Evolutionary conservation across 305 asterid species (phyloP).

Genomic region (Coffea humblotiana): DNA sequence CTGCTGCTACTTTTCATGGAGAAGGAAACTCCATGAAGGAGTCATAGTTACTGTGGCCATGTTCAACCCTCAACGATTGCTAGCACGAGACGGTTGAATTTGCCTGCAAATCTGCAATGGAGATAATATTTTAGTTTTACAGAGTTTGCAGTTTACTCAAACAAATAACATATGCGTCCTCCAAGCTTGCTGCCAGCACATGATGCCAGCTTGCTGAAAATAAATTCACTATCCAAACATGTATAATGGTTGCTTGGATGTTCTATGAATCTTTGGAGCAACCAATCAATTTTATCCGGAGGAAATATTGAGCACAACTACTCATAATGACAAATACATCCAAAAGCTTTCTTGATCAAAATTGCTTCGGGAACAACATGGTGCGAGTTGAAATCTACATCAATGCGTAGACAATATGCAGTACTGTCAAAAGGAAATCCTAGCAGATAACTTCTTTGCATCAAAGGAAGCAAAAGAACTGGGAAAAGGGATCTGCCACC

Average conservation of each 20-base stretch:
- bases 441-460: too few relatives aligned
- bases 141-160: not conserved
- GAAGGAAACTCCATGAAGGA: conserved; percentile 39
- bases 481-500: not conserved
- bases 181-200: not conserved
- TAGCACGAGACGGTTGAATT: conserved; percentile 6
- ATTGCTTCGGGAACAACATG: not conserved
- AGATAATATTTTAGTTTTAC: not conserved
- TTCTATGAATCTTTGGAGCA: not conserved
- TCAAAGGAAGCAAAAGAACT: not conserved
- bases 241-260: not conserved
- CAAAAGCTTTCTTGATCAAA: not conserved
- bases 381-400: not conserved
- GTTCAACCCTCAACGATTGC: not conserved
- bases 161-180: not conserved
- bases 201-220: not conserved
- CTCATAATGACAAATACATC: not conserved
- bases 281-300: not conserved
- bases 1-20: conserved; percentile 21
- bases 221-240: not conserved
- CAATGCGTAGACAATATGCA: not conserved
- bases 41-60: conserved; percentile 50
- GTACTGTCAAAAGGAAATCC: not conserved
- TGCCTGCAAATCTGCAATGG: conserved; percentile 16
- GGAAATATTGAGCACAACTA: not conserved